Evolutionary conservation across 352 stramenopile species (phyloP).

Genomic region (Phytophthora tentaculata): DNA sequence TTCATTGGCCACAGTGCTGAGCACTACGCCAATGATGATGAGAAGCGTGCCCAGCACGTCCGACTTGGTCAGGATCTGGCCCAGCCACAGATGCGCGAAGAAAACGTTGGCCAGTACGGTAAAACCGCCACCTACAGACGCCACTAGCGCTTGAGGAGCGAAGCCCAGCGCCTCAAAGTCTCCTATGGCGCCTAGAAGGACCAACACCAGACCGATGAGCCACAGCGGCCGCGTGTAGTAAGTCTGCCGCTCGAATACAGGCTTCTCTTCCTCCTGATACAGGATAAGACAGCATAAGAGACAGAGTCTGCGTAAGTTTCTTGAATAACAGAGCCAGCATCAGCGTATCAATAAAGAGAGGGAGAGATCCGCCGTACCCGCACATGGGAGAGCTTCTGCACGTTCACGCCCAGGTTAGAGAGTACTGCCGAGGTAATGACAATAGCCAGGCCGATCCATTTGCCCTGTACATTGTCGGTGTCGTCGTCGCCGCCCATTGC

Average conservation of each 20-base stretch:
- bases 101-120: conserved; percentile 91
- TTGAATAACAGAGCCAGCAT: conserved; percentile 1
- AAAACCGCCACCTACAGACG: conserved; percentile 83
- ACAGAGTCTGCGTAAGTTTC: neutral
- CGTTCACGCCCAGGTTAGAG: conserved; percentile 86
- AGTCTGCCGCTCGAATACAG: conserved; percentile 62
- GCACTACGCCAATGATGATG: conserved; percentile 84
- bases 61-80: conserved; percentile 70
- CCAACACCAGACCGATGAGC: conserved; percentile 81
- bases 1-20: conserved; percentile 83
- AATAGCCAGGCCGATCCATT: conserved; percentile 85
- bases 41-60: conserved; percentile 76
- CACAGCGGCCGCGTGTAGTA: conserved; percentile 89
- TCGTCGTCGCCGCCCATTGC: conserved; percentile 31
- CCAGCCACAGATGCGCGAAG: conserved; percentile 88
- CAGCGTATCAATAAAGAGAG: conserved; percentile 21
- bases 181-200: conserved; percentile 81
- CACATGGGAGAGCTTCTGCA: conserved; percentile 88
- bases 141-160: conserved; percentile 85
- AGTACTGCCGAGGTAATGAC: conserved; percentile 83
- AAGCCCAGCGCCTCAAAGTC: conserved; percentile 91
- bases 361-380: conserved; percentile 53
- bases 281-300: conserved; percentile 11
- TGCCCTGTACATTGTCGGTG: conserved; percentile 65
- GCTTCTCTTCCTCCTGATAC: conserved; percentile 66